Conservation (phyloP, 177 flowering plant genomes). For the Vitis hybrid region DNA sequence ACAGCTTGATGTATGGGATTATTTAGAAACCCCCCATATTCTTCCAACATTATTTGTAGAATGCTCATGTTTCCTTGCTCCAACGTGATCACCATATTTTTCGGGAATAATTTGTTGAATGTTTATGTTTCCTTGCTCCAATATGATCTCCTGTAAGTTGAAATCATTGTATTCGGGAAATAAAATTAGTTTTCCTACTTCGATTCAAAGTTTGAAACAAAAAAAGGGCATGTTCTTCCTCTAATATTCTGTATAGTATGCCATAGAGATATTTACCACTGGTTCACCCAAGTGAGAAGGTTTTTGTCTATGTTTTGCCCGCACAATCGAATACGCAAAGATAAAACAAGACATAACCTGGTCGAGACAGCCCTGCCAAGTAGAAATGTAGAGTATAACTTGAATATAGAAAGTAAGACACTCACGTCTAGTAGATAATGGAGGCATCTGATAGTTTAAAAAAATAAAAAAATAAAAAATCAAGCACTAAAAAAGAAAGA, state of each 20-base stretch:
- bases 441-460: too few relatives aligned
- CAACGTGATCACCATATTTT: slow-evolving; percentile 7
- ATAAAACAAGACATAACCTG: background rate
- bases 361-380: background rate
- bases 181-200: slow-evolving; percentile 1
- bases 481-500: too few relatives aligned
- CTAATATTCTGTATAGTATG: background rate
- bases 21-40: slow-evolving; percentile 1
- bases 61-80: background rate
- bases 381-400: background rate
- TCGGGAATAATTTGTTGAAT: slow-evolving; percentile 2
- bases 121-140: background rate
- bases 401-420: background rate
- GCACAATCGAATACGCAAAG: too few relatives aligned
- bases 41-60: slow-evolving; percentile 1
- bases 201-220: too few relatives aligned
- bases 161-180: slow-evolving; percentile 6
- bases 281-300: too few relatives aligned
- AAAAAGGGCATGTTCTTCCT: background rate
- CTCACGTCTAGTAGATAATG: too few relatives aligned
- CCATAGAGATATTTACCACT: too few relatives aligned
- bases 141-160: slow-evolving; percentile 7
- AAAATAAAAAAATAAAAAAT: too few relatives aligned
- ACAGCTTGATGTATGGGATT: slow-evolving; percentile 20
- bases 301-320: too few relatives aligned